Base-by-base conservation (phyloP, 108 stramenopile species). In the Cylindrotheca closterium region DNA sequence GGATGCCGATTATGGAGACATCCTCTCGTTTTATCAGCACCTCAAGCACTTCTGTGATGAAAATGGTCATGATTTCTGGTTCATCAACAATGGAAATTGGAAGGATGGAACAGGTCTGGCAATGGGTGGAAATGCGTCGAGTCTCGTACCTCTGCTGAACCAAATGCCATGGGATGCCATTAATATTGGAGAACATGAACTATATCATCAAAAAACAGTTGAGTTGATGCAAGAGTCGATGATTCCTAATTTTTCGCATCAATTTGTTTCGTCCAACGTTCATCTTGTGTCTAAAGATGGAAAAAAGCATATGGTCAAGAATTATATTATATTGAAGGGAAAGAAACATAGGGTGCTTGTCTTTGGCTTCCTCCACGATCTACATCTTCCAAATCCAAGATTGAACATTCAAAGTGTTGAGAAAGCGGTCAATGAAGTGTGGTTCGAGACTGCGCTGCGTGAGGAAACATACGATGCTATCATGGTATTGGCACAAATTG, bases 361-460 rank as follows among this genome's bases (percentile, higher is more conserved):
- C n/a, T 81, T 92, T 62, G 90, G 90, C 26, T 92, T 92, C 69
- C 65, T 92, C 17, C 88, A 88, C 68, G 70, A 92, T 60, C 61
- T 83, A 48, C 25, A 17, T 5, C 47, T 68, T 47, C 60, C 67
- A 52, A 67, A 64, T 47, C 17, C 51, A 22, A 27, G 49, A 26
- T 30, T 73, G 5, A 63, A 60, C 15, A 77, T 93, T n/a, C 55
- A 78, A 42, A 7, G 21, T 7, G 88, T 87, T 0, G 59, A 85
- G 63, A 74, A 85, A 26, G 71, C 60, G 17, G 58, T 89, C 0
- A 28, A 71, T 24, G 53, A 79, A 56, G 50, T 59, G 3, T 93
- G 91, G 91, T 93, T 93, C 60, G 52, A 48, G 18, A 19, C 55
- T 8, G 80, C 76, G 45, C 67, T 84, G 45, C n/a, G 15, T 45